Base-by-base conservation (phyloP, 495 filamentous ascomycete genomes). In the Apodospora peruviana region DNA sequence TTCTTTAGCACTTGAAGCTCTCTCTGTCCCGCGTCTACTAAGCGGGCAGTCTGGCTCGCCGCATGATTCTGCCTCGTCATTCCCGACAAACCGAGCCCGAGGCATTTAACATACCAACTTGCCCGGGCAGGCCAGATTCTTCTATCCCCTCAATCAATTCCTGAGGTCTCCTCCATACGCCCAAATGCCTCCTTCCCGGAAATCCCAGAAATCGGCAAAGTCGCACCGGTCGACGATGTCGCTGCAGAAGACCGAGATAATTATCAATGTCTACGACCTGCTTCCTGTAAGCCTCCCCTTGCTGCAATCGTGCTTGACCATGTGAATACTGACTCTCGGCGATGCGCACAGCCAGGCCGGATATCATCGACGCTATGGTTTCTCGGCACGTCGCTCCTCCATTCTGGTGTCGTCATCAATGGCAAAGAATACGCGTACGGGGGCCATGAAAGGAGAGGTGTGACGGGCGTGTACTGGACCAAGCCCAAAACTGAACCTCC, bases 211-310 rank as follows among this genome's bases (percentile, higher is more conserved):
- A 36, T 56, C 63, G 20, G 60, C 73, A 18, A 60, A 68, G 37
- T 73, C 76, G 14, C 79, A 79, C 50, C 67, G 80, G 23, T 76
- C 77, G 27, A 84, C 80, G 4, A 57, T 78, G 36, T 81, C 81
- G 2, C 58, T 82, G 25, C 77, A 79, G 43, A 86, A 83, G 53
- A 90, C 83, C 9, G 79, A 87, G 59, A 75, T 91, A 10, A 54
- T 78, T n/a, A 88, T 91, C 59, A 82, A 90, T 59, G 82, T 88
- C 56, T 91, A 91, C 60, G 87, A 91, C 60, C 71, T 89, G 8
- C 72, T 90, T 20, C 83, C 86, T 11, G 83, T 86, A 73, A 55
- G 77, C 55, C 7, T 18, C 42, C 36, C 37, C 40, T 14, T 40
- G 14, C 34, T 16, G 45, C 20, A 22, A 22, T n/a, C 39, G 1